Conservation (phyloP, 2,329 filamentous ascomycete species). For the Venturia effusa region DNA sequence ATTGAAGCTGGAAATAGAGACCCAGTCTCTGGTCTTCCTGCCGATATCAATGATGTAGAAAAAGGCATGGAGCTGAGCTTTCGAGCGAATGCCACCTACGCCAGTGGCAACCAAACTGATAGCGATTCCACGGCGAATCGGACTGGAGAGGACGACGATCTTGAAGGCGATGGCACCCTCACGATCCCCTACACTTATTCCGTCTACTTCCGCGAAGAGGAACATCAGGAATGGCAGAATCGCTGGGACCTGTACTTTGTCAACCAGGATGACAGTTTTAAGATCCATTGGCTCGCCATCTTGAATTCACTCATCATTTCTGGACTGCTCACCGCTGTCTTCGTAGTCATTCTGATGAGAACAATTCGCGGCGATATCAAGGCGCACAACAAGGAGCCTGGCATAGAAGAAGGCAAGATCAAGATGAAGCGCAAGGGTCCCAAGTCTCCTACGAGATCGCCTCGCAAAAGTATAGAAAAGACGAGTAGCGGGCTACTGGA, state of each 20-base stretch:
- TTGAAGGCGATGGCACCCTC: slow-evolving; percentile 31
- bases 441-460: slow-evolving; percentile 35
- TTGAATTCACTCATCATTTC: slow-evolving; percentile 79
- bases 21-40: slow-evolving; percentile 52
- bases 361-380: slow-evolving; percentile 73
- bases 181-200: slow-evolving; percentile 80
- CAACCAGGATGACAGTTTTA: slow-evolving; percentile 70
- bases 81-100: slow-evolving; percentile 48
- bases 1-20: slow-evolving; percentile 53
- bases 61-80: slow-evolving; percentile 60
- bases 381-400: slow-evolving; percentile 51
- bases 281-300: slow-evolving; percentile 81
- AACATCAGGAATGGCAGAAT: slow-evolving; percentile 68
- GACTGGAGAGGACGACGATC: slow-evolving; percentile 45
- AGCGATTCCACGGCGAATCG: slow-evolving; percentile 37
- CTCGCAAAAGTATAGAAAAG: slow-evolving; percentile 41
- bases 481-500: slow-evolving; percentile 46
- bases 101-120: slow-evolving; percentile 39
- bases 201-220: slow-evolving; percentile 79
- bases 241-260: slow-evolving; percentile 87
- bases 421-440: slow-evolving; percentile 40
- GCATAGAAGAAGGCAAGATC: slow-evolving; percentile 55
- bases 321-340: slow-evolving; percentile 64
- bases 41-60: slow-evolving; percentile 51
- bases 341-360: slow-evolving; percentile 69